phyloP scores from a whole-genome alignment of 2,329 filamentous ascomycete genomes.

The Epichloe typhina region DNA sequence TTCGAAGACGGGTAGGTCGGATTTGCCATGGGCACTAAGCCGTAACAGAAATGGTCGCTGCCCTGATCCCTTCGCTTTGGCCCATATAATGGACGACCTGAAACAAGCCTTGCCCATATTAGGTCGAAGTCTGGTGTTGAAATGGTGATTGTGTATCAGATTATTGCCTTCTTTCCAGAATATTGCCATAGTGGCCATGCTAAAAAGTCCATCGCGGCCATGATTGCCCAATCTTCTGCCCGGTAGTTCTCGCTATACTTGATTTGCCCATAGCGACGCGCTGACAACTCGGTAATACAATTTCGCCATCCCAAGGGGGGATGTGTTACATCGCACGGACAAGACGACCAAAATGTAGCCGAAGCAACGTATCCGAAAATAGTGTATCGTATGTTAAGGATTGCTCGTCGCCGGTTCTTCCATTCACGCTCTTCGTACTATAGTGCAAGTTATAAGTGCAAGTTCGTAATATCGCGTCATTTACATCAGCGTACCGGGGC shows the following conservation, averaged over 20 bases:
- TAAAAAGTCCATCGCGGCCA: too few relatives aligned
- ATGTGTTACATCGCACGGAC: too few relatives aligned
- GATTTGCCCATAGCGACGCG: background rate
- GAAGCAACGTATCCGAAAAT: too few relatives aligned
- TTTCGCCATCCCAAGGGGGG: background rate
- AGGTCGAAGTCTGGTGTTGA: background rate
- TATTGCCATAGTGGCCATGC: too few relatives aligned
- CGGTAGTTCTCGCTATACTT: too few relatives aligned
- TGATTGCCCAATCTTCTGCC: too few relatives aligned
- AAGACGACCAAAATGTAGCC: background rate
- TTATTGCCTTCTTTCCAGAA: background rate
- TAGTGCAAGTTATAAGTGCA: too few relatives aligned
- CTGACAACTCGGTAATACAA: background rate
- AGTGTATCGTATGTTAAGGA: too few relatives aligned
- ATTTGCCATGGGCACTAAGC: background rate
- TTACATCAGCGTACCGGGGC: too few relatives aligned
- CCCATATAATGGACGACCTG: background rate
- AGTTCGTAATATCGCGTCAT: too few relatives aligned
- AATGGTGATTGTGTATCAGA: background rate
- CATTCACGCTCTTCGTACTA: too few relatives aligned
- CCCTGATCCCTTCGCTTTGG: background rate
- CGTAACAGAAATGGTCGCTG: background rate
- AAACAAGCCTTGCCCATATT: background rate
- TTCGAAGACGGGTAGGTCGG: slow-evolving; percentile 21
- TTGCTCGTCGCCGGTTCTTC: too few relatives aligned